Percentiles rank a stretch among this genome's conserved stretches.
Evolutionary conservation across 495 filamentous ascomycete species (phyloP).

Genomic region (Pseudotulostoma volvatum): DNA sequence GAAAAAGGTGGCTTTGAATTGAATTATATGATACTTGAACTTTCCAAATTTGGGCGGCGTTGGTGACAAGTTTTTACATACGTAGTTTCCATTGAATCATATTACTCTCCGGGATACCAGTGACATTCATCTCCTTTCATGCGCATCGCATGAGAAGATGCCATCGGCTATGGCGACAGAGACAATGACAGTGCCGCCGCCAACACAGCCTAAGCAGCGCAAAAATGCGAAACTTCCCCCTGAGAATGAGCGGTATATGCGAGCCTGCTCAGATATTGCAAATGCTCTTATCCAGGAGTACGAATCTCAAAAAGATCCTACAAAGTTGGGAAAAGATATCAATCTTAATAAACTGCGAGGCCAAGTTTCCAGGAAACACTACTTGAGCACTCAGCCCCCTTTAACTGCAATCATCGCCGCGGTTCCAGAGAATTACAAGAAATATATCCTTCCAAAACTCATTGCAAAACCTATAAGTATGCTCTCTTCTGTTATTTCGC

Average conservation of each 20-base stretch:
- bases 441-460: slow-evolving; percentile 89
- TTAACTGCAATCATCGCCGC: slow-evolving; percentile 94
- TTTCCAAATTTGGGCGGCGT: too few relatives aligned
- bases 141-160: too few relatives aligned
- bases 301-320: slow-evolving; percentile 56
- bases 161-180: slow-evolving; percentile 43
- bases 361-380: slow-evolving; percentile 84
- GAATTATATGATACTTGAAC: too few relatives aligned
- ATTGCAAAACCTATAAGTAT: slow-evolving; percentile 91
- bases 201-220: slow-evolving; percentile 33
- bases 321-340: slow-evolving; percentile 61
- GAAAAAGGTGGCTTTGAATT: too few relatives aligned
- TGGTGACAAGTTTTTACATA: too few relatives aligned
- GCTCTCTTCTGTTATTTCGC: slow-evolving; percentile 9
- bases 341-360: slow-evolving; percentile 83
- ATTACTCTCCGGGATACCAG: too few relatives aligned
- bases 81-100: too few relatives aligned
- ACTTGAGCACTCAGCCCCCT: slow-evolving; percentile 66
- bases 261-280: slow-evolving; percentile 89
- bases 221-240: slow-evolving; percentile 66
- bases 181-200: slow-evolving; percentile 41
- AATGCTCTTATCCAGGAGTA: slow-evolving; percentile 85
- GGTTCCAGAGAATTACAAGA: slow-evolving; percentile 97
- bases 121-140: too few relatives aligned
- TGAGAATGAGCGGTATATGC: slow-evolving; percentile 84